A percentile compares a stretch with the other conserved stretches of the same genome.
phyloP scores from a whole-genome alignment of 306 rosid genomes.

The Sicyos edulis region DNA sequence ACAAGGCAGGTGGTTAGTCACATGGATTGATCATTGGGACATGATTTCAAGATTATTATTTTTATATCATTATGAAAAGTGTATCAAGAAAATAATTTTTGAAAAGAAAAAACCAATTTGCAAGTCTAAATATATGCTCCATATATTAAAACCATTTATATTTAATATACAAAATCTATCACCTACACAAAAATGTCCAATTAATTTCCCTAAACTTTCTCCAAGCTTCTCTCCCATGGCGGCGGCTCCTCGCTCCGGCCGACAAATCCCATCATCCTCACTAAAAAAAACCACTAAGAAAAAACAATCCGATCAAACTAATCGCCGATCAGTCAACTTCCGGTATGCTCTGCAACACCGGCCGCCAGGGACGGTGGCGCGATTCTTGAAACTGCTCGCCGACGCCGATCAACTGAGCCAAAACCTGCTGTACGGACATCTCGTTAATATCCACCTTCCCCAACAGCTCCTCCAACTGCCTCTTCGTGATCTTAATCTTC shows the following conservation, averaged over 20 bases:
- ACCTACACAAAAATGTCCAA: conserved; percentile 11
- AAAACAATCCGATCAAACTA: not conserved
- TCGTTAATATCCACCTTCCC: conserved; percentile 45
- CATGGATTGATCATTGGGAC: too few species aligned
- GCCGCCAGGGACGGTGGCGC: conserved; percentile 54
- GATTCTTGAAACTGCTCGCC: conserved; percentile 29
- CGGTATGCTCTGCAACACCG: conserved; percentile 69
- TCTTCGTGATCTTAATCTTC: conserved; percentile 78
- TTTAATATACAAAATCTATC: conserved; percentile 4
- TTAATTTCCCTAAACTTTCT: not conserved
- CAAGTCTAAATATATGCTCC: not conserved
- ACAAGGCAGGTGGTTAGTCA: too few species aligned
- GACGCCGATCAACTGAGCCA: conserved; percentile 39
- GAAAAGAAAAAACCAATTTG: too few species aligned
- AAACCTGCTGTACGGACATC: conserved; percentile 45
- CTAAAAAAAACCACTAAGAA: not conserved
- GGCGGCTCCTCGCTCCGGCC: not conserved
- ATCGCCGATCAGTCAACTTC: conserved; percentile 36
- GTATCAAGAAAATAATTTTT: too few species aligned
- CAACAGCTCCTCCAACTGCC: conserved; percentile 47
- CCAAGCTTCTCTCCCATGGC: not conserved
- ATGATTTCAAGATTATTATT: too few species aligned
- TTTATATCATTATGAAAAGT: too few species aligned
- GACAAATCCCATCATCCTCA: not conserved
- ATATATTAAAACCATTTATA: not conserved